These are phyloP conservation scores for Syzygium malaccense DNA, from an alignment of 441 rosid species.

Conservation along the genomic window DNA sequence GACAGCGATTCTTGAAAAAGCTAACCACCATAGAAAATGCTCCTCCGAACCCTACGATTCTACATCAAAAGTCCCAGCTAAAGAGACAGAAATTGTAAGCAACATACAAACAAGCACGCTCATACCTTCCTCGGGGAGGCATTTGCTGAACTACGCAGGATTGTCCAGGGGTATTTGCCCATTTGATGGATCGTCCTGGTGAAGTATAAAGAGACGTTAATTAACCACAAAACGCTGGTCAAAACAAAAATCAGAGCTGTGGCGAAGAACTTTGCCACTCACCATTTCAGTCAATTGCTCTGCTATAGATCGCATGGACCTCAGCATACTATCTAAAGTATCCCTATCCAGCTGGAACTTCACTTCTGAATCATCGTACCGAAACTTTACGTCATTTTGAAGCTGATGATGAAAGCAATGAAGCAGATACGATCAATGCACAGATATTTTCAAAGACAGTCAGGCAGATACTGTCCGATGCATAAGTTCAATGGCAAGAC, in stretches of 20 bases:
- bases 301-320: conserved; percentile 32
- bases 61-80: not conserved
- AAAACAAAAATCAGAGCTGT: not conserved
- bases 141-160: conserved; percentile 2
- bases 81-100: not conserved
- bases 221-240: not conserved
- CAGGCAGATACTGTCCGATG: not conserved
- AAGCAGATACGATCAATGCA: not conserved
- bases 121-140: not conserved
- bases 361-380: conserved; percentile 31
- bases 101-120: not conserved
- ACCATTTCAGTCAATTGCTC: conserved; percentile 38
- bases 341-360: conserved; percentile 40
- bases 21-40: not conserved
- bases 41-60: not conserved
- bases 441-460: not conserved
- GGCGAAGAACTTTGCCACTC: not conserved
- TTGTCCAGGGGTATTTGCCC: conserved; percentile 12
- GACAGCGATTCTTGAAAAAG: not conserved
- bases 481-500: not conserved
- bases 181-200: conserved; percentile 28
- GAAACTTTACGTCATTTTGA: conserved; percentile 31
- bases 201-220: not conserved
- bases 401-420: conserved; percentile 22
- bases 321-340: conserved; percentile 30